Base-by-base conservation (phyloP, 1,284 basidiomycete genomes). In the Quambalaria eucalypti region DNA sequence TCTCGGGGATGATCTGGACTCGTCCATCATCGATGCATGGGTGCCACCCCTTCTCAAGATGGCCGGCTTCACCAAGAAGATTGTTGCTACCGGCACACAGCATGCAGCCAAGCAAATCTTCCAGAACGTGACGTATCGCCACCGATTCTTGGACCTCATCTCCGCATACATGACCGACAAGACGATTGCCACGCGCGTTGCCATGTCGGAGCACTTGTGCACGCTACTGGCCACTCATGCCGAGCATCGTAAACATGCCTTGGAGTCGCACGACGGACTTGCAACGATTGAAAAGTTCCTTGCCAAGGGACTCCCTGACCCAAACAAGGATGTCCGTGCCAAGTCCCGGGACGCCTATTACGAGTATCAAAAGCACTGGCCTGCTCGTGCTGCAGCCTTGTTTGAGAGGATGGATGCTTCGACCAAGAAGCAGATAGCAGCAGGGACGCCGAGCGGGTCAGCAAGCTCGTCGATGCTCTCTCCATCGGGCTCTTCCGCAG, bases 1-100 rank as follows among this genome's bases (percentile, higher is more conserved):
- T 33, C 54, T 68, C 2, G 64, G 68, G 23, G 72, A 80, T 39
- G 77, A 83, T 19, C 81, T 97, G 14, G 85, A 85, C n/a, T 68
- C 82, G 4, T 78, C 80, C 14, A 21, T 42, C 10, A 60, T 66
- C 21, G 73, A 74, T 19, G 74, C 80, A 0, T 74, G 96, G 2
- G 79, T 92, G 51, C 81, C 82, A 9, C 82, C 86, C 60, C 81
- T 95, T 6, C 80, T 92, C 30, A 84, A 84, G 62, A 88, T 98
- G 88, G 85, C 88, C 26, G 85, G 85, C 6, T 85, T 89, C 57
- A 97, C 93, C n/a, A 99, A 99, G 78, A 95, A 91, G 74, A 85
- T 97, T 47, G 84, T 86, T 30, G 90, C 88, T 10, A 85, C 88
- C 55, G 85, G 86, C 54, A 89, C 91, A 0, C 95, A 97, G 73